A percentile compares a stretch with the other conserved stretches of the same genome.
Evolutionary conservation across 805 yeast species (phyloP).

Genomic region (Cyberlindnera amylophila): DNA sequence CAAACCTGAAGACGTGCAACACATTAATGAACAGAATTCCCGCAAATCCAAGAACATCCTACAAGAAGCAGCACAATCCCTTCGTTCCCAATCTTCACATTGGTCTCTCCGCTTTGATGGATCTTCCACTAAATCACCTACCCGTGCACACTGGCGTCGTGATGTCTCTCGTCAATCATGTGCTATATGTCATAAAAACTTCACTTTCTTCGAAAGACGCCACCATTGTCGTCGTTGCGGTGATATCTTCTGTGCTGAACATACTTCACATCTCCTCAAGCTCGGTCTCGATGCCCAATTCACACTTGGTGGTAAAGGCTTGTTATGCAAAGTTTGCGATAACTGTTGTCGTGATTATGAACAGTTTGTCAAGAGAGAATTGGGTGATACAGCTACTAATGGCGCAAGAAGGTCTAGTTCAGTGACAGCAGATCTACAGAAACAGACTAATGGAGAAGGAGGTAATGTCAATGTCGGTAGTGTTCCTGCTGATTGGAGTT

Average conservation of each 20-base stretch:
- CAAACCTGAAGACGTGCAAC: constrained; percentile 35
- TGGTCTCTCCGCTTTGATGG: constrained; percentile 27
- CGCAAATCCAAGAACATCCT: constrained; percentile 21
- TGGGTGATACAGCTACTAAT: constrained; percentile 13
- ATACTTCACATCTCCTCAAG: constrained; percentile 53
- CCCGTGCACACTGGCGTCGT: constrained; percentile 68
- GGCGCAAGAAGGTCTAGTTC: constrained; percentile 2
- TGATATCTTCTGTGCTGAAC: constrained; percentile 70
- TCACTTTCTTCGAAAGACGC: constrained; percentile 73
- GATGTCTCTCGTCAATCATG: constrained; percentile 66
- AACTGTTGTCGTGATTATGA: constrained; percentile 61
- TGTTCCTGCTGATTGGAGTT: constrained; percentile 75
- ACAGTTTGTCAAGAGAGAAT: constrained; percentile 35
- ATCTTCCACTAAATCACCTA: constrained; percentile 27
- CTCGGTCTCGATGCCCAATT: constrained; percentile 58
- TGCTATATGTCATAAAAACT: constrained; percentile 59
- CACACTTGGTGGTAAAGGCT: constrained; percentile 64
- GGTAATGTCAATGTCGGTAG: constrained; percentile 34
- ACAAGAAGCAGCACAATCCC: constrained; percentile 25
- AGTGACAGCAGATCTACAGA: background rate
- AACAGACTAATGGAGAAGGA: constrained; percentile 24
- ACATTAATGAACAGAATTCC: constrained; percentile 29
- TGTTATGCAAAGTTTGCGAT: constrained; percentile 67
- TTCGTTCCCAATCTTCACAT: constrained; percentile 26
- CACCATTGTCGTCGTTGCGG: constrained; percentile 89